A percentile compares a stretch with the other conserved stretches of the same genome.
Conservation (phyloP, 306 rosid genomes). For the Vigna nakashimae region DNA sequence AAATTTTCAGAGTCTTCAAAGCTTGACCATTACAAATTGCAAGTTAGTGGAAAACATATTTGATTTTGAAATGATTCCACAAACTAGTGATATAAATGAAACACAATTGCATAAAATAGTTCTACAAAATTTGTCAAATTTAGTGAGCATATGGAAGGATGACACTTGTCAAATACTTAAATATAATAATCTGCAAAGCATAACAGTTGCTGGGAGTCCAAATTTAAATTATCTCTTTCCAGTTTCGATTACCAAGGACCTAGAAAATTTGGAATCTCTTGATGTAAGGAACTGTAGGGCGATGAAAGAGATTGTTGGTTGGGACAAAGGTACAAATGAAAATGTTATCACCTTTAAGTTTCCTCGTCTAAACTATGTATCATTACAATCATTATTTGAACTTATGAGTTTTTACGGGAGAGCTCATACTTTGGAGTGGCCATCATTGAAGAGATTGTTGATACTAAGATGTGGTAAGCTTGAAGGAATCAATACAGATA, state of each 20-base stretch:
- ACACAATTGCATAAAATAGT: not conserved
- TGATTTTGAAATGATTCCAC: constrained; percentile 7
- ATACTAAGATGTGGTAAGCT: not conserved
- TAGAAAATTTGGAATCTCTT: not conserved
- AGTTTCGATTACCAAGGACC: constrained; percentile 33
- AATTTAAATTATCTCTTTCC: constrained; percentile 39
- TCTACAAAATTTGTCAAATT: not conserved
- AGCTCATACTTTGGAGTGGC: constrained; percentile 8
- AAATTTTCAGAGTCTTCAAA: constrained; percentile 9
- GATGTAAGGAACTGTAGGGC: too few relatives aligned
- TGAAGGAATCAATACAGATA: constrained; percentile 19
- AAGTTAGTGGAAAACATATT: constrained; percentile 25
- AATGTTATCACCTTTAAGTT: too few relatives aligned
- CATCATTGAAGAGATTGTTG: not conserved
- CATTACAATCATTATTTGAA: not conserved
- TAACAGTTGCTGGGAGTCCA: not conserved
- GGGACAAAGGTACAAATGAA: too few relatives aligned
- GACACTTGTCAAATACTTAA: not conserved
- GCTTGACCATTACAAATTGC: constrained; percentile 17
- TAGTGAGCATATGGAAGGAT: constrained; percentile 41
- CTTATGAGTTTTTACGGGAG: constrained; percentile 1
- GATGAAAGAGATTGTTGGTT: too few relatives aligned
- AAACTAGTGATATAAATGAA: not conserved
- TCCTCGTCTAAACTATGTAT: too few relatives aligned
- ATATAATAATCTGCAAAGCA: not conserved